Evolutionary conservation across 139 green algal species (phyloP).

Genomic region (Chlorella vulgaris): DNA sequence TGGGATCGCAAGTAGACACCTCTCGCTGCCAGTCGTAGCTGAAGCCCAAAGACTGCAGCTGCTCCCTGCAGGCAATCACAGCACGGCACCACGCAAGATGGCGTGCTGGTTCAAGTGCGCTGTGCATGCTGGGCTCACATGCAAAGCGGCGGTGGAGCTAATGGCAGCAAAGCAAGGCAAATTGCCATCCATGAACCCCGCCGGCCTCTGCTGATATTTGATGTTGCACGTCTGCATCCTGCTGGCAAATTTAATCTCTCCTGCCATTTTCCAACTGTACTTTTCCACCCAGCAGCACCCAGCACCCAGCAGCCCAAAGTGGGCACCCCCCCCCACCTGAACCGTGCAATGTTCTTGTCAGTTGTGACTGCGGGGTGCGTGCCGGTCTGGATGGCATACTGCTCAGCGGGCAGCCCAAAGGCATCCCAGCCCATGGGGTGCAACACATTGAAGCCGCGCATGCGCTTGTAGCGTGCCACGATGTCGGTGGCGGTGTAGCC

Average conservation of each 20-base stretch:
- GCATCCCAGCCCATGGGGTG: constrained; percentile 99
- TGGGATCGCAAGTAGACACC: constrained; percentile 75
- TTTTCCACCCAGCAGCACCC: no score
- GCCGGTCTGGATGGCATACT: constrained; percentile 97
- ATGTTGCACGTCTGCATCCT: no score
- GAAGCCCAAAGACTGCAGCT: constrained; percentile 95
- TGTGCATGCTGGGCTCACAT: no score
- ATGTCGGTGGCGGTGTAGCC: constrained; percentile 98
- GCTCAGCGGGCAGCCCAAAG: constrained; percentile 97
- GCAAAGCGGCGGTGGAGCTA: no score
- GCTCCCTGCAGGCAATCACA: constrained; percentile 45
- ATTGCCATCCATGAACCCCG: not conserved
- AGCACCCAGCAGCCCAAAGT: no score
- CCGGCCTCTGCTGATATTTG: no score
- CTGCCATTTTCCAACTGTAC: no score
- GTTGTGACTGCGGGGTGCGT: constrained; percentile 95
- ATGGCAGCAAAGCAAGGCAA: not conserved
- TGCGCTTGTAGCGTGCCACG: constrained; percentile 95
- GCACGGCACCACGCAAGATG: not conserved
- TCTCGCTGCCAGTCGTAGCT: constrained; percentile 96
- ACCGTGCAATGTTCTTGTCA: constrained; percentile 87
- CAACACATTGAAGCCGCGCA: constrained; percentile 94
- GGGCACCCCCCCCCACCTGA: constrained; percentile 52
- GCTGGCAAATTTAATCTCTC: no score
- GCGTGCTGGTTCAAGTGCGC: no score